phyloP scores from a whole-genome alignment of 129 eudicot genomes.

The Gnaphalium uliginosum region DNA sequence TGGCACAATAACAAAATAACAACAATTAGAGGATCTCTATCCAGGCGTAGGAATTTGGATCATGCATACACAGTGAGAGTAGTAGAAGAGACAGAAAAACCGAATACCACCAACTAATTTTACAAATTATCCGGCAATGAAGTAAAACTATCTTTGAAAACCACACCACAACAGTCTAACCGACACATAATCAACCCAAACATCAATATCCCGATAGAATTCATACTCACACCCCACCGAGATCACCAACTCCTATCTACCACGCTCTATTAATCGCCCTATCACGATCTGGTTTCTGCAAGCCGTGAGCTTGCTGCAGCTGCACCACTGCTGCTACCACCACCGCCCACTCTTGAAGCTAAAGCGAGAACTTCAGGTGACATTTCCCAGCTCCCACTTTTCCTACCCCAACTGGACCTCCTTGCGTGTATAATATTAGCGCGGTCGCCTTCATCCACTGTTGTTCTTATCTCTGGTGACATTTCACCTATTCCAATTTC shows the following conservation, averaged over 20 bases:
- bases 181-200: conserved; percentile 22
- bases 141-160: conserved; percentile 24
- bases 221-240: neutral
- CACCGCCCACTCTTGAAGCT: conserved; percentile 76
- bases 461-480: conserved; percentile 83
- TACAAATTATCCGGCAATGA: conserved; percentile 25
- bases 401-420: conserved; percentile 94
- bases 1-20: conserved; percentile 5
- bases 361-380: conserved; percentile 94
- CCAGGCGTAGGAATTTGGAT: conserved; percentile 11
- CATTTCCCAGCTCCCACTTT: conserved; percentile 96
- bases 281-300: conserved; percentile 48
- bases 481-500: conserved; percentile 64
- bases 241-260: conserved; percentile 31
- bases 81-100: neutral
- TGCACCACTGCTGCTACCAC: conserved; percentile 51
- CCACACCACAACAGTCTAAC: conserved; percentile 30
- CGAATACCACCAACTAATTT: conserved; percentile 26
- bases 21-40: conserved; percentile 23
- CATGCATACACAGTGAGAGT: conserved; percentile 24
- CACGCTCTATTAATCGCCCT: conserved; percentile 10
- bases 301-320: conserved; percentile 38
- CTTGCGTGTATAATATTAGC: conserved; percentile 71
- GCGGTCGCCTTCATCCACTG: conserved; percentile 85
- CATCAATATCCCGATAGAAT: conserved; percentile 8